Percentiles rank a stretch among this genome's conserved stretches.
phyloP scores from a whole-genome alignment of 495 filamentous ascomycete genomes.

The Penicillium desertorum region DNA sequence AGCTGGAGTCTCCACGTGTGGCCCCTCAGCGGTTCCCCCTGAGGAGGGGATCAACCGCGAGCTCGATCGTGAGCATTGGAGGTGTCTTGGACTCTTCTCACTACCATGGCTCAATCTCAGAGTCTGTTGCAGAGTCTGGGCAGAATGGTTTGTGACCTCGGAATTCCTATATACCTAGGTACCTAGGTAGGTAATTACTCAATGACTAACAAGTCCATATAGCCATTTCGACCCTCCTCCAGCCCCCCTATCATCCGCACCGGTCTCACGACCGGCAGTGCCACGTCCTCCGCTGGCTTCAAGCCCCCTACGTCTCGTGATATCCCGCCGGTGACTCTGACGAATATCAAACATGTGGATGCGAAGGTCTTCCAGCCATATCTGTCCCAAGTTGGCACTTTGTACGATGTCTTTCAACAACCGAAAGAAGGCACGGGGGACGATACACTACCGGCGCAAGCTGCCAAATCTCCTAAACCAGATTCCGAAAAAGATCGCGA shows the following conservation, averaged over 20 bases:
- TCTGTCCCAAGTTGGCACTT: constrained; percentile 71
- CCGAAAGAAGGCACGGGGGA: constrained; percentile 67
- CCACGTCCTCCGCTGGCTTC: constrained; percentile 64
- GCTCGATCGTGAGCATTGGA: constrained; percentile 79
- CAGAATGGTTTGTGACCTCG: constrained; percentile 64
- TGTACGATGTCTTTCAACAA: constrained; percentile 81
- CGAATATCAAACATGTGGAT: constrained; percentile 84
- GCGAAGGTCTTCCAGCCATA: constrained; percentile 78
- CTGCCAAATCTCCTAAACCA: constrained; percentile 33
- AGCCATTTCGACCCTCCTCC: constrained; percentile 92
- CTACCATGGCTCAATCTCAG: constrained; percentile 62
- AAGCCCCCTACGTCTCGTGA: constrained; percentile 86
- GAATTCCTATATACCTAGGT: too few species aligned
- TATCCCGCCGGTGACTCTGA: constrained; percentile 91
- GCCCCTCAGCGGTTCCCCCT: constrained; percentile 47
- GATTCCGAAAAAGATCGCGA: constrained; percentile 33
- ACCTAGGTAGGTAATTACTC: too few species aligned
- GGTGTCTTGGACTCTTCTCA: constrained; percentile 69
- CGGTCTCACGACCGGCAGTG: constrained; percentile 72
- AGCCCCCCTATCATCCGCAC: constrained; percentile 86
- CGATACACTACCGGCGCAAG: constrained; percentile 37
- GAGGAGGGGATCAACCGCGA: constrained; percentile 79
- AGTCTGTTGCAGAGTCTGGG: constrained; percentile 73
- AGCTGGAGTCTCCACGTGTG: constrained; percentile 44
- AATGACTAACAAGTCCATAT: constrained; percentile 10